A percentile compares a stretch with the other conserved stretches of the same genome.
Evolutionary conservation across 495 filamentous ascomycete genomes (phyloP).

Genomic region (Chlorociboria aeruginascens): DNA sequence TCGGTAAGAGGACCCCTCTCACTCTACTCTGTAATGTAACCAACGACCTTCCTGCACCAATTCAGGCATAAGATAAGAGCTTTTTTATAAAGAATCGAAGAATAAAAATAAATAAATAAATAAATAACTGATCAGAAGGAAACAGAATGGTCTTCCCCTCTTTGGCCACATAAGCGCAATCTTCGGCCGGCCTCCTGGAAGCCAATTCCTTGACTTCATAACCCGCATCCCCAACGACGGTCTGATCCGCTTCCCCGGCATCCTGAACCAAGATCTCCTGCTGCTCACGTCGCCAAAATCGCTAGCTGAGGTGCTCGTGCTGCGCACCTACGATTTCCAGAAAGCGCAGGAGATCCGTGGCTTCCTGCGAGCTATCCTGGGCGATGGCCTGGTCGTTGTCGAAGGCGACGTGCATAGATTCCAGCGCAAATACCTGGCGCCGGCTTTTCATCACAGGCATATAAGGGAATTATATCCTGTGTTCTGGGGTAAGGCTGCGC

Average conservation of each 20-base stretch:
- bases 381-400: conserved; percentile 63
- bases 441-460: conserved; percentile 75
- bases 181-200: conserved; percentile 23
- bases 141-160: conserved; percentile 27
- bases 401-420: conserved; percentile 79
- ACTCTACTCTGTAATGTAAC: too few relatives aligned
- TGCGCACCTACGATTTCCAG: conserved; percentile 66
- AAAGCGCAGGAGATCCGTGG: conserved; percentile 51
- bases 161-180: conserved; percentile 2
- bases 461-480: conserved; percentile 74
- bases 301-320: conserved; percentile 51
- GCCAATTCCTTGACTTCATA: conserved; percentile 22
- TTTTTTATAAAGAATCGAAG: too few relatives aligned
- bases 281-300: conserved; percentile 51
- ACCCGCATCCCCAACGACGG: conserved; percentile 69
- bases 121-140: conserved; percentile 19
- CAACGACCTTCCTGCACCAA: too few relatives aligned
- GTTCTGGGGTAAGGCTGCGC: conserved; percentile 61
- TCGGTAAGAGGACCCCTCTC: too few relatives aligned
- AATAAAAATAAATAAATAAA: too few relatives aligned
- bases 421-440: conserved; percentile 67
- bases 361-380: conserved; percentile 51
- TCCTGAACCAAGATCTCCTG: conserved; percentile 60
- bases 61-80: too few relatives aligned
- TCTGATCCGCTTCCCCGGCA: conserved; percentile 57